Base-by-base conservation (phyloP, 2,329 filamentous ascomycete species). In the Chaetomium olivaceum region DNA sequence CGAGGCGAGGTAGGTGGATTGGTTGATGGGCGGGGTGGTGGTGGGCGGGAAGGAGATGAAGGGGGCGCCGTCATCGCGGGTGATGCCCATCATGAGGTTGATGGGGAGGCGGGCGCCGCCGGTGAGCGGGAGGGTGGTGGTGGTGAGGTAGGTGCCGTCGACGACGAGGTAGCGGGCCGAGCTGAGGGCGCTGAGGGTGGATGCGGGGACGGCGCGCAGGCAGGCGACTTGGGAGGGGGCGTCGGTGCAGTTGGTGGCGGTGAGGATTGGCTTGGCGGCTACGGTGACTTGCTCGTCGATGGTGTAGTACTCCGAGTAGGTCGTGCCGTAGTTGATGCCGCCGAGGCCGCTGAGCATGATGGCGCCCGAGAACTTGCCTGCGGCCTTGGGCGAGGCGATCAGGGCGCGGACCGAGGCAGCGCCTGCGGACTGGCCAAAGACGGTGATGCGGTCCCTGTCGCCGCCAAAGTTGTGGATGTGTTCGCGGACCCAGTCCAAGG, bases 241-340 rank as follows among this genome's bases (percentile, higher is more conserved):
- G 54, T 79, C 72, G 19, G 81, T 82, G 75, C 86, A 88, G 65
- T 84, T 82, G 2, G 82, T 79, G 5, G 78, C 80, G 3, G 74
- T 69, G 64, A 88, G 81, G 59, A 89, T 81, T 1, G 80, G 76
- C n/a, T 80, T 77, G 0, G 82, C 85, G 0, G 79, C 81, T 0
- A 80, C 76, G 1, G 77, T 71, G 71, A 83, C 81, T 25, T 82
- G 82, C 64, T 87, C 75, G 3, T 79, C 74, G 65, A 88, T 81
- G 3, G 85, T 87, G 69, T 83, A 82, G 75, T 88, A 89, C 27
- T 80, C 79, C 12, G 83, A 85, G 73, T 87, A 89, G 0, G 83
- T 81, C 0, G 82, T 83, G 12, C 83, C 85, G 64, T 87, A 87
- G 71, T 83, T 80, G 51, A 78, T 72, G 0, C 79, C 79, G 12